A percentile compares a stretch with the other conserved stretches of the same genome.
Evolutionary conservation across 768 basidiomycete species (phyloP).

Genomic region (Amanita jacksonii): DNA sequence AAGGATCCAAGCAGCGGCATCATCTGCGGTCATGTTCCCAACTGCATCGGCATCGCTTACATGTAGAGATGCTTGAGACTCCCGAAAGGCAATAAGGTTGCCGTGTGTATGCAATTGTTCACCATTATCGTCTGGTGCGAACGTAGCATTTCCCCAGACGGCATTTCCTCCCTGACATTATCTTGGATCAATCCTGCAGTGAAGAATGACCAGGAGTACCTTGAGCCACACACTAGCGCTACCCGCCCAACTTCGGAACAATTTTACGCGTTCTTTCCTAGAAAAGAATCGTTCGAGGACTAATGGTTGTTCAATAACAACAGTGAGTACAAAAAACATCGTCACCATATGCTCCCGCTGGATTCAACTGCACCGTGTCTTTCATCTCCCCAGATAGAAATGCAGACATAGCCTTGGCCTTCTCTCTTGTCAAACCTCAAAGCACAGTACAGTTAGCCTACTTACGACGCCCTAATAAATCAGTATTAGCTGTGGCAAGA

Average conservation of each 20-base stretch:
- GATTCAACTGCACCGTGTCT: conserved; percentile 81
- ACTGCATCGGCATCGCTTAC: conserved; percentile 13
- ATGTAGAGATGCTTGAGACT: conserved; percentile 2
- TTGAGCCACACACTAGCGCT: conserved; percentile 93
- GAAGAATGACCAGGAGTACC: conserved; percentile 27
- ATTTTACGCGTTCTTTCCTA: conserved; percentile 72
- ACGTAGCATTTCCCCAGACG: conserved; percentile 71
- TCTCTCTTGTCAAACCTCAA: conserved; percentile 4
- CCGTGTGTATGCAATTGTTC: conserved; percentile 60
- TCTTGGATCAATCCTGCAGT: background rate
- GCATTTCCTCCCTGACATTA: conserved; percentile 59
- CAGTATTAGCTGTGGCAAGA: conserved; percentile 3
- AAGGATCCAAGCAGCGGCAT: conserved; percentile 72
- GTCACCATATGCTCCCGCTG: conserved; percentile 66
- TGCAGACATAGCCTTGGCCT: conserved; percentile 93
- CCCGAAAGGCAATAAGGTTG: conserved; percentile 74
- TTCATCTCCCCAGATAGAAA: conserved; percentile 95
- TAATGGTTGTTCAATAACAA: conserved; percentile 17
- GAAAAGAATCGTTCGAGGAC: conserved; percentile 88
- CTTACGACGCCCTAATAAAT: conserved; percentile 61
- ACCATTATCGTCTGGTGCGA: conserved; percentile 71
- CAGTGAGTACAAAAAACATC: background rate
- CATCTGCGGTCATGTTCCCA: conserved; percentile 68
- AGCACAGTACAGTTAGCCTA: background rate
- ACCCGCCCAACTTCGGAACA: conserved; percentile 95